Conservation (phyloP, 2,329 filamentous ascomycete species). For the Aspergillus jensenii region DNA sequence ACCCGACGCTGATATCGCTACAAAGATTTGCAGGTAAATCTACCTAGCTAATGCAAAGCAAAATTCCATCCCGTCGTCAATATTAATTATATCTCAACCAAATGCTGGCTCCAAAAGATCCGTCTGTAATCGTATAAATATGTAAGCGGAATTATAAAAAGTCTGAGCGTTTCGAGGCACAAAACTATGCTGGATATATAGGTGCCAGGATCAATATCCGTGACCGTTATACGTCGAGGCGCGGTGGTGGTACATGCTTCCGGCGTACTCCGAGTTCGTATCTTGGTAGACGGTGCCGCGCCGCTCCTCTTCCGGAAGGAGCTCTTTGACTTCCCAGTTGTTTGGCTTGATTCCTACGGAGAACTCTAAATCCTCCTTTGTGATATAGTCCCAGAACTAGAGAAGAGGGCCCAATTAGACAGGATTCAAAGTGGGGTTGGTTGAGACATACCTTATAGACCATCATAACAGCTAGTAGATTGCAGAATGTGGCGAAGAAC, state of each 20-base stretch:
- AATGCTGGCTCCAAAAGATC: background rate
- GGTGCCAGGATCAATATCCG: conserved; percentile 28
- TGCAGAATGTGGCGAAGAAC: conserved; percentile 92
- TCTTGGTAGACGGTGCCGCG: conserved; percentile 71
- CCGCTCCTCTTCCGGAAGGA: conserved; percentile 77
- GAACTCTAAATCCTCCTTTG: conserved; percentile 96
- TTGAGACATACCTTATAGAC: conserved; percentile 78
- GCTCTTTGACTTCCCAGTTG: conserved; percentile 98
- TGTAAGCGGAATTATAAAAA: background rate
- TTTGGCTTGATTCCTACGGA: conserved; percentile 92
- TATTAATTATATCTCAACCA: background rate
- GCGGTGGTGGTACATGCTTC: conserved; percentile 45
- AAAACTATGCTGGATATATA: background rate
- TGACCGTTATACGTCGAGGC: conserved; percentile 39
- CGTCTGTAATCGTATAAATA: background rate
- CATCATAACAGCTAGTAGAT: conserved; percentile 97
- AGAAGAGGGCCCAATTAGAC: background rate
- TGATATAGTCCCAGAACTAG: conserved; percentile 99
- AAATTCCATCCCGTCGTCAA: background rate
- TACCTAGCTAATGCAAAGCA: background rate
- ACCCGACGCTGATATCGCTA: background rate
- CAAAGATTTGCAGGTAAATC: background rate
- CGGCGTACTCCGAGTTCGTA: conserved; percentile 45
- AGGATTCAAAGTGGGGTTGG: background rate
- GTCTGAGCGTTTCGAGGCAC: background rate